Evolutionary conservation across 1,284 basidiomycete species (phyloP), one percentile per base, ranked within the genome.

Genomic region (Cystobasidium sp.): DNA sequence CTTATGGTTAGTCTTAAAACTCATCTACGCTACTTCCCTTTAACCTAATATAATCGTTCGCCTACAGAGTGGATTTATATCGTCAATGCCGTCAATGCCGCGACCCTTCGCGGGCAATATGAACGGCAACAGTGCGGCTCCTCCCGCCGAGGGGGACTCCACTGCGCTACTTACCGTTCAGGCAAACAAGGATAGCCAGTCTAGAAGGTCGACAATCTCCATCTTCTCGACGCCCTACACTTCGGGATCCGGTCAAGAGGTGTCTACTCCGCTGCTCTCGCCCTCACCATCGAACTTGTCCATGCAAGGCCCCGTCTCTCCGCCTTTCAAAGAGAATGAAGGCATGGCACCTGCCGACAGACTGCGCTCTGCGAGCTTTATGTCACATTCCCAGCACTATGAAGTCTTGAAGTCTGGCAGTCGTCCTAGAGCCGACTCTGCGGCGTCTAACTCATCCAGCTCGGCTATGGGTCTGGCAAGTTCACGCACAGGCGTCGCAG

Each of bases 191-290:
- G 63, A 65, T n/a, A 46, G 16, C 16, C 44, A 49, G 24, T 31
- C 65, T n/a, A 20, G 65, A 20, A 20, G 65, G 22, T 68, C 49
- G 10, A 68, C 65, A 8, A 56, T 68, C 20, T 56, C 65, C 20
- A 56, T 68, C 6, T 56, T 55, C 44, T 16, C 51, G n/a, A 39
- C 46, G 6, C 46, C 63, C 6, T 52, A 62, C 39, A n/a, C 22
- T 49, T 6, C 63, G 49, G 20, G 7, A 2, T 49, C 63, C 18
- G 18, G 41, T 8, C 49, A 16, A 43, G 51, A 66, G 12, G 39
- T 66, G 8, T 52, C 47, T 10, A 52, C 49, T 12, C 64, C 51
- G 8, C 49, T 66, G n/a, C 49, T 52, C 9, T 66, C 64, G 6
- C 64, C 64, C 39, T 41, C 49, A 52, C 49, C 31, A 7, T 39